Conservation (phyloP, 176 grass and related monocot species). For the Typha latifolia region DNA sequence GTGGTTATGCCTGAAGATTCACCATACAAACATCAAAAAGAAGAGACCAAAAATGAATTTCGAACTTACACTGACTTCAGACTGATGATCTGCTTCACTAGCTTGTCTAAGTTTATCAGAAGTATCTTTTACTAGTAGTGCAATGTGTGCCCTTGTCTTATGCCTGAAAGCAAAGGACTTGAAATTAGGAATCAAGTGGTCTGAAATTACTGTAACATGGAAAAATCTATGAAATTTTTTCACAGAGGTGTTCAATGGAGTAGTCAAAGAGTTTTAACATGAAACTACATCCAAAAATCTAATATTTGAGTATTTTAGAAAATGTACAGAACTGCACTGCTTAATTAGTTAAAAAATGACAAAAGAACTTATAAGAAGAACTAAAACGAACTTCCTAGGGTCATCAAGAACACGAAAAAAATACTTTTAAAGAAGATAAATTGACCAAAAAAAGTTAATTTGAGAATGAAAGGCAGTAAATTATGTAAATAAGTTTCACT, state of each 20-base stretch:
- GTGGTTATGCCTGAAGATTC: neutral
- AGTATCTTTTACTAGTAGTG: constrained; percentile 40
- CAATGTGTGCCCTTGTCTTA: constrained; percentile 28
- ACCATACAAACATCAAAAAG: neutral
- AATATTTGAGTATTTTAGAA: neutral
- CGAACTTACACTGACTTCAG: constrained; percentile 68
- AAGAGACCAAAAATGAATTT: neutral
- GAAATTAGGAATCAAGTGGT: constrained; percentile 1
- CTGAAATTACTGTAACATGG: neutral
- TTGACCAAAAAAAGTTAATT: no score
- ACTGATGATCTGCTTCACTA: constrained; percentile 67
- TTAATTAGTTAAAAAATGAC: neutral
- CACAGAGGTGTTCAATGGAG: neutral
- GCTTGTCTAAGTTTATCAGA: constrained; percentile 60
- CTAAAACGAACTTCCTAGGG: neutral
- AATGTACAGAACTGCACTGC: neutral
- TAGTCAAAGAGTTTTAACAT: neutral
- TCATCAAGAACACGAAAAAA: neutral
- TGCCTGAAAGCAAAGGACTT: constrained; percentile 40
- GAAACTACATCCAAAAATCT: neutral
- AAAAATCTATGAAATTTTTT: neutral
- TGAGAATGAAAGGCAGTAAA: no score
- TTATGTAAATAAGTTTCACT: no score
- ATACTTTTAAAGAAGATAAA: no score
- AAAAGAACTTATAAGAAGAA: neutral